Conservation (phyloP, 176 grass and related monocot species). For the Tuctoria greenei region DNA sequence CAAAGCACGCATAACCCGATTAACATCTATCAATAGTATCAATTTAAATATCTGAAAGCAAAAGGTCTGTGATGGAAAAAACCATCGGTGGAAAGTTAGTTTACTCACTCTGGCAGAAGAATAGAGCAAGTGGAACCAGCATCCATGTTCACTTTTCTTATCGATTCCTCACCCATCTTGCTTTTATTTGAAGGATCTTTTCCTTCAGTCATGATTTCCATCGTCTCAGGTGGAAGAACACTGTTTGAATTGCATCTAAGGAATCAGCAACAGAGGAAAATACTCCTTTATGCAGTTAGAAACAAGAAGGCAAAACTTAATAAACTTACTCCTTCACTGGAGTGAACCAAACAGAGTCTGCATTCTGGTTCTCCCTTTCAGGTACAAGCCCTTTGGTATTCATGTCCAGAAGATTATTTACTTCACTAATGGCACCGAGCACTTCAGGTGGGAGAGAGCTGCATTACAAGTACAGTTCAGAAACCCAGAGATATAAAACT, state of each 20-base stretch:
- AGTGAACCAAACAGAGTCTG: conserved; percentile 67
- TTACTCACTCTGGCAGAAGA: conserved; percentile 41
- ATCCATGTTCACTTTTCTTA: conserved; percentile 27
- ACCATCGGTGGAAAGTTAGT: background rate
- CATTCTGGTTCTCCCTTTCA: conserved; percentile 37
- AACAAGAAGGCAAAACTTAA: conserved; percentile 20
- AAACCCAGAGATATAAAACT: conserved; percentile 28
- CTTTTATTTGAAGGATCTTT: conserved; percentile 27
- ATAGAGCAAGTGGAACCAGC: conserved; percentile 7
- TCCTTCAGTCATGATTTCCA: conserved; percentile 50
- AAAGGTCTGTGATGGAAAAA: conserved; percentile 16
- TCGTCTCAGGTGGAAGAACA: conserved; percentile 59
- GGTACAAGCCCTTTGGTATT: conserved; percentile 29
- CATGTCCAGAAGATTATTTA: conserved; percentile 31
- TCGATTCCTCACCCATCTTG: conserved; percentile 34
- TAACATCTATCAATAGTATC: conserved; percentile 32
- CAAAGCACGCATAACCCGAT: conserved; percentile 35
- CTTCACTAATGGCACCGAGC: conserved; percentile 53
- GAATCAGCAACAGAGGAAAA: conserved; percentile 33
- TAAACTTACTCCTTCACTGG: conserved; percentile 77
- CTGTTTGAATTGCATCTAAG: conserved; percentile 58
- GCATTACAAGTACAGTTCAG: conserved; percentile 49
- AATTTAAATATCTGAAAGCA: background rate
- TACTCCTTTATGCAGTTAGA: conserved; percentile 13
- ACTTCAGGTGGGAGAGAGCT: conserved; percentile 60